Percentiles rank a stretch among this genome's conserved stretches.
Evolutionary conservation across 2,329 filamentous ascomycete species (phyloP).

Genomic region (Claviceps maximensis): DNA sequence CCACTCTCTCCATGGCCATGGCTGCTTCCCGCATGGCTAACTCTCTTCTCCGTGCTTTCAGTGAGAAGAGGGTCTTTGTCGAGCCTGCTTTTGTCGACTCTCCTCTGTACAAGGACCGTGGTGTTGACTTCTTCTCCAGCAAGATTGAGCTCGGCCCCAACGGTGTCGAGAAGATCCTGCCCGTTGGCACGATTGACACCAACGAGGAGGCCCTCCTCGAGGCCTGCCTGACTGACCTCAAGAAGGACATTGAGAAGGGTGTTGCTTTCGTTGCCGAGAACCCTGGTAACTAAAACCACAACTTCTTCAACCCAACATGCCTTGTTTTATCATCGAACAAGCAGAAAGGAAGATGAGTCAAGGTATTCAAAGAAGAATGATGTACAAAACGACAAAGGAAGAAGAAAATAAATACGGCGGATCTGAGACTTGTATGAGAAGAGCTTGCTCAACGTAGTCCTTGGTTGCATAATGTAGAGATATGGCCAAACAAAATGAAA

Average conservation of each 20-base stretch:
- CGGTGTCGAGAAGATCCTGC: slow-evolving; percentile 87
- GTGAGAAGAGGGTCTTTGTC: slow-evolving; percentile 87
- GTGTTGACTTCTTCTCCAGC: slow-evolving; percentile 92
- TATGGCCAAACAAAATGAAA: background rate
- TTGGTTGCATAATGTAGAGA: background rate
- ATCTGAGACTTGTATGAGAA: background rate
- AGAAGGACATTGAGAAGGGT: slow-evolving; percentile 95
- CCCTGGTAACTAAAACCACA: slow-evolving; percentile 41
- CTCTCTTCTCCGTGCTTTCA: slow-evolving; percentile 79
- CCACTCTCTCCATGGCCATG: slow-evolving; percentile 98
- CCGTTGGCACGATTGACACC: slow-evolving; percentile 71
- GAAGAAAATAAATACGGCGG: background rate
- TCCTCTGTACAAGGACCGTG: slow-evolving; percentile 96
- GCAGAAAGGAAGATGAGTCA: background rate
- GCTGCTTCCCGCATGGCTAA: slow-evolving; percentile 77
- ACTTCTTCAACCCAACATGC: background rate
- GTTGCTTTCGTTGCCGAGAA: slow-evolving; percentile 45
- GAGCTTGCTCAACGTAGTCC: background rate
- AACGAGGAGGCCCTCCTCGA: slow-evolving; percentile 85
- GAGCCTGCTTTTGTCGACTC: slow-evolving; percentile 97
- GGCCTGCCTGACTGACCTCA: slow-evolving; percentile 68
- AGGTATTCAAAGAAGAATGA: background rate
- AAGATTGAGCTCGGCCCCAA: slow-evolving; percentile 91
- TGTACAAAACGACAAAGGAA: background rate
- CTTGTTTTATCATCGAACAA: background rate